phyloP scores from a whole-genome alignment of 768 basidiomycete genomes.

The Coprinopsis sp. region DNA sequence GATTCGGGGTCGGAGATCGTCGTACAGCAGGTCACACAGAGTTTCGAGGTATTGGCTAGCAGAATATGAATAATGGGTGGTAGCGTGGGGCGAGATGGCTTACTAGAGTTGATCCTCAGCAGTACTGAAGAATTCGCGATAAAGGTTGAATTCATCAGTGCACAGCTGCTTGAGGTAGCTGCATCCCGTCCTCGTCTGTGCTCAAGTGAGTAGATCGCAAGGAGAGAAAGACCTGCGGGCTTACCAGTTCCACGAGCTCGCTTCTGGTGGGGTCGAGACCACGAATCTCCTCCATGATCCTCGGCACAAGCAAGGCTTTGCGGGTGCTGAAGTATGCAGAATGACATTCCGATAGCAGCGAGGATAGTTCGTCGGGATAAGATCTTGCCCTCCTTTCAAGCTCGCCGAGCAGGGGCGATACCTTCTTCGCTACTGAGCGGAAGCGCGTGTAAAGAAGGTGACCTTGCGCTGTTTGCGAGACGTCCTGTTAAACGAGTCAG shows the following conservation, averaged over 20 bases:
- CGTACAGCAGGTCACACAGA: slow-evolving; percentile 91
- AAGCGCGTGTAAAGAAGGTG: slow-evolving; percentile 93
- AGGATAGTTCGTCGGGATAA: slow-evolving; percentile 81
- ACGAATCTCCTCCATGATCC: slow-evolving; percentile 77
- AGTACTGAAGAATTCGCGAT: slow-evolving; percentile 79
- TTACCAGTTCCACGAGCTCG: slow-evolving; percentile 85
- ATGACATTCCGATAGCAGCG: slow-evolving; percentile 84
- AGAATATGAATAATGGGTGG: slow-evolving; percentile 4
- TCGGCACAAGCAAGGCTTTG: slow-evolving; percentile 63
- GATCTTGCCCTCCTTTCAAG: slow-evolving; percentile 72
- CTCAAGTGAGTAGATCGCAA: slow-evolving; percentile 1
- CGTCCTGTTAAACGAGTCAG: slow-evolving; percentile 41
- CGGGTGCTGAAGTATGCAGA: slow-evolving; percentile 75
- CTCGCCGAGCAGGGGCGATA: slow-evolving; percentile 78
- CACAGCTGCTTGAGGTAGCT: slow-evolving; percentile 90
- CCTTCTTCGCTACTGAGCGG: slow-evolving; percentile 58
- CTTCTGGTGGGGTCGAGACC: slow-evolving; percentile 73
- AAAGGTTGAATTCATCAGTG: slow-evolving; percentile 84
- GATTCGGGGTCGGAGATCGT: slow-evolving; percentile 92
- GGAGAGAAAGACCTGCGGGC: slow-evolving; percentile 11
- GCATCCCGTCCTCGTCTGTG: slow-evolving; percentile 85
- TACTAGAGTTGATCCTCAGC: slow-evolving; percentile 65
- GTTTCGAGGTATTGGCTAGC: slow-evolving; percentile 82
- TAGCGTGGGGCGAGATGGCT: slow-evolving; percentile 14
- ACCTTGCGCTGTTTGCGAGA: slow-evolving; percentile 73